These are phyloP conservation scores for Botrytis porri DNA, from an alignment of 2,329 filamentous ascomycete species.

Conservation along the genomic window DNA sequence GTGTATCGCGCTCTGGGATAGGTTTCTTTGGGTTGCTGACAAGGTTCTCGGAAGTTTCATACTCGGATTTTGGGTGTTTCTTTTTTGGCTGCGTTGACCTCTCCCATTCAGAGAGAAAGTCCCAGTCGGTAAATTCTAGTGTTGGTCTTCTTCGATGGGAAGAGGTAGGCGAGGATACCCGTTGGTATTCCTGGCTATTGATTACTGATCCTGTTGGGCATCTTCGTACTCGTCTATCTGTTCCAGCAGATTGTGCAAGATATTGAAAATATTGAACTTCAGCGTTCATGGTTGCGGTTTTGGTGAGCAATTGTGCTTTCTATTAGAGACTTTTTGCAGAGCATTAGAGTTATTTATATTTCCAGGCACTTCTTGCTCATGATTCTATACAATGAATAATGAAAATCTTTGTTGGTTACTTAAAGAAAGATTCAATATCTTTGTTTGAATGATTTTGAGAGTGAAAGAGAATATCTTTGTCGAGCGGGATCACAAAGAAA, in stretches of 20 bases:
- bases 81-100: neutral
- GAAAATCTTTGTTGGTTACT: neutral
- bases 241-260: neutral
- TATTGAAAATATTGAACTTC: neutral
- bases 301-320: no score
- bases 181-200: no score
- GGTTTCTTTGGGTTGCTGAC: neutral
- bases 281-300: neutral
- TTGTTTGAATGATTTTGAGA: neutral
- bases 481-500: no score
- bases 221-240: neutral
- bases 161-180: neutral
- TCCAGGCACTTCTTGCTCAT: neutral
- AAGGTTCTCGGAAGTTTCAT: neutral
- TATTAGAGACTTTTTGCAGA: neutral
- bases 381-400: accelerated
- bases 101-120: neutral
- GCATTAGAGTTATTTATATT: neutral
- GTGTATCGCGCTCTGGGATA: neutral
- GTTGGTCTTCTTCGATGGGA: neutral
- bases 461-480: no score
- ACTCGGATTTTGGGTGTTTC: accelerated
- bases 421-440: neutral
- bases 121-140: neutral
- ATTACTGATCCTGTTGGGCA: no score